Conservation (phyloP, 495 filamentous ascomycete genomes). For the Talaromyces nanjingensis region DNA sequence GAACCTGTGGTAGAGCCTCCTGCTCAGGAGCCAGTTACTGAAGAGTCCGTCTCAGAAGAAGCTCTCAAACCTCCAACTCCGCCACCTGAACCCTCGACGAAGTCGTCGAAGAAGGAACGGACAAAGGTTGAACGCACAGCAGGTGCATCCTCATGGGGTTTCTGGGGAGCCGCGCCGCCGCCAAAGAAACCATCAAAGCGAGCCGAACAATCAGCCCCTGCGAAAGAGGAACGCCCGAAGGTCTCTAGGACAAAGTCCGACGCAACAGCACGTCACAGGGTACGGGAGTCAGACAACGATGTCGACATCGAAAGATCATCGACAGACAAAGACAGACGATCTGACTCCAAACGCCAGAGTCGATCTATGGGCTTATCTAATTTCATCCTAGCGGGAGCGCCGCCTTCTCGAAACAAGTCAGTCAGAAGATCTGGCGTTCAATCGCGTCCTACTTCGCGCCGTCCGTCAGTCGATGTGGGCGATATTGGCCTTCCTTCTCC, state of each 20-base stretch:
- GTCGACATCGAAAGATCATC: constrained; percentile 44
- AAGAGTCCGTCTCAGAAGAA: constrained; percentile 16
- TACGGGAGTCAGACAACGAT: constrained; percentile 37
- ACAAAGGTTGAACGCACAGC: constrained; percentile 44
- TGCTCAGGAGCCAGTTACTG: constrained; percentile 13
- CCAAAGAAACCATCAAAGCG: constrained; percentile 43
- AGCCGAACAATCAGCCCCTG: constrained; percentile 15
- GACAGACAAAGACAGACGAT: constrained; percentile 43
- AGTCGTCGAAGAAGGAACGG: constrained; percentile 52
- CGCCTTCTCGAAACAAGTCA: constrained; percentile 44
- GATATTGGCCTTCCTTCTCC: constrained; percentile 43
- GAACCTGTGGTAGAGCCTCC: constrained; percentile 1
- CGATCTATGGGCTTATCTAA: constrained; percentile 42
- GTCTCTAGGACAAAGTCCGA: constrained; percentile 44
- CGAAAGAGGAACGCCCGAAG: constrained; percentile 27
- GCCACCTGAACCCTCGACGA: constrained; percentile 41
- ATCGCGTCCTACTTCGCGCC: constrained; percentile 36
- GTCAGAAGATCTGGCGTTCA: constrained; percentile 29
- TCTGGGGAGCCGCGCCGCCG: constrained; percentile 47
- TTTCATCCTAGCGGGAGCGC: constrained; percentile 44
- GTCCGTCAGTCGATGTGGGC: constrained; percentile 44
- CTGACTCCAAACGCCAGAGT: constrained; percentile 37
- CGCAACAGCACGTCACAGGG: constrained; percentile 26
- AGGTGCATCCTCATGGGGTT: constrained; percentile 48
- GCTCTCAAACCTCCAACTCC: constrained; percentile 43